Evolutionary conservation across 768 basidiomycete genomes (phyloP).

Genomic region (Trametes gibbosa): DNA sequence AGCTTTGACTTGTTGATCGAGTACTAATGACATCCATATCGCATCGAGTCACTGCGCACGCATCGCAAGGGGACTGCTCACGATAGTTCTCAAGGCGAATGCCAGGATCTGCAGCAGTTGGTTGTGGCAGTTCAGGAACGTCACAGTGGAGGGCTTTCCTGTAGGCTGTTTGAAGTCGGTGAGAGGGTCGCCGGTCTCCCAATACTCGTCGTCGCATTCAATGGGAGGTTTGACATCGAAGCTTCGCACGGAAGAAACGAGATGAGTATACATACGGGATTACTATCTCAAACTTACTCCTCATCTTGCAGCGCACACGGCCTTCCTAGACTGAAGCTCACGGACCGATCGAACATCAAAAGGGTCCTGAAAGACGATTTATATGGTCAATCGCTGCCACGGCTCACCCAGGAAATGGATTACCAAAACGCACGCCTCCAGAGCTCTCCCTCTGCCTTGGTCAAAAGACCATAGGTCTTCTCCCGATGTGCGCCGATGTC

Average conservation of each 20-base stretch:
- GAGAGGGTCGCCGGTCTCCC: slow-evolving; percentile 54
- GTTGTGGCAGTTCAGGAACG: slow-evolving; percentile 55
- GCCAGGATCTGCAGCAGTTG: slow-evolving; percentile 61
- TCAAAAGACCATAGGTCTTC: slow-evolving; percentile 47
- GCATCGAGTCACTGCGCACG: not conserved
- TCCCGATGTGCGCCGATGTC: slow-evolving; percentile 77
- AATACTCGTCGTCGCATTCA: slow-evolving; percentile 79
- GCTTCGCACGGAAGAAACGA: slow-evolving; percentile 33
- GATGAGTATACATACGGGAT: not conserved
- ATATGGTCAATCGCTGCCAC: not conserved
- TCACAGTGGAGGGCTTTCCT: slow-evolving; percentile 50
- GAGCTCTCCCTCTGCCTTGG: slow-evolving; percentile 59
- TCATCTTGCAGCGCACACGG: slow-evolving; percentile 68
- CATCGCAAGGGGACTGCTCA: not conserved
- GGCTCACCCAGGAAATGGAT: not conserved
- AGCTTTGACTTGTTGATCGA: slow-evolving; percentile 44
- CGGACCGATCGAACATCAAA: slow-evolving; percentile 40
- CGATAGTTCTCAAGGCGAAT: slow-evolving; percentile 48
- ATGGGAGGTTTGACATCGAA: slow-evolving; percentile 58
- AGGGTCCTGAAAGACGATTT: slow-evolving; percentile 37
- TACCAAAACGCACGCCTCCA: slow-evolving; percentile 83
- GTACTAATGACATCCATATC: slow-evolving; percentile 31
- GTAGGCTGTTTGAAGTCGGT: slow-evolving; percentile 61
- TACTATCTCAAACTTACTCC: slow-evolving; percentile 43
- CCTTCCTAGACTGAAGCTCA: slow-evolving; percentile 53